phyloP scores from a whole-genome alignment of 2,329 filamentous ascomycete species.

The Graphilbum ipis-grandicollis region DNA sequence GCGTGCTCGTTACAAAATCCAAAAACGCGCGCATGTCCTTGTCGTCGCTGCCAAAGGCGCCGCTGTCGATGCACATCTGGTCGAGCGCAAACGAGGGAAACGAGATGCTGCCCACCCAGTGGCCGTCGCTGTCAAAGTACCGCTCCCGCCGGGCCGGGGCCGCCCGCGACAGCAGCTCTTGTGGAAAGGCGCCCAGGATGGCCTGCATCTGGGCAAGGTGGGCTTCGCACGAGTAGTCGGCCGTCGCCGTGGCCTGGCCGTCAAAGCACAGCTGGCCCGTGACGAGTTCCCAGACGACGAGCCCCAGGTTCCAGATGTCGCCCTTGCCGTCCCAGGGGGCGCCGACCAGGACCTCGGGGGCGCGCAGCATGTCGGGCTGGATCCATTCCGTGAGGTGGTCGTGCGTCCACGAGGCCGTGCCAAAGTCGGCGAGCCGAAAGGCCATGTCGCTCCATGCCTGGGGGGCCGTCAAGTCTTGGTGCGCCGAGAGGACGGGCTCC shows the following conservation, averaged over 20 bases:
- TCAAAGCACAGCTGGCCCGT: slow-evolving; percentile 4
- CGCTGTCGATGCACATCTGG: background rate
- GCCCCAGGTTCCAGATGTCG: slow-evolving; percentile 1
- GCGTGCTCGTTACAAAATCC: background rate
- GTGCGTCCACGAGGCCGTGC: background rate
- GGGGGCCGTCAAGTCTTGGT: background rate
- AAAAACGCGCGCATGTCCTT: slow-evolving; percentile 1
- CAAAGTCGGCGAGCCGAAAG: slow-evolving; percentile 2
- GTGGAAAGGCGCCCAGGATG: background rate
- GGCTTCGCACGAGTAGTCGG: slow-evolving; percentile 1
- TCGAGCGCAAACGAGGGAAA: background rate
- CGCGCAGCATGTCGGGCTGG: slow-evolving; percentile 2
- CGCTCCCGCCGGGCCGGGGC: background rate
- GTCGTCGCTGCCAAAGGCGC: background rate
- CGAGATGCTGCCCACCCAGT: background rate
- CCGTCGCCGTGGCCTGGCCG: slow-evolving; percentile 1
- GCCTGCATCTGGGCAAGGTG: slow-evolving; percentile 2
- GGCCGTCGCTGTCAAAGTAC: background rate
- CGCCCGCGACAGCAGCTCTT: background rate
- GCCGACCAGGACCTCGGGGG: slow-evolving; percentile 2
- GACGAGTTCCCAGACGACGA: slow-evolving; percentile 1
- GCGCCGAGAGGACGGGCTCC: background rate
- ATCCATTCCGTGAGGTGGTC: slow-evolving; percentile 3
- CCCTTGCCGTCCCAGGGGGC: slow-evolving; percentile 1
- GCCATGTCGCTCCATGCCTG: background rate